A percentile compares a stretch with the other conserved stretches of the same genome.
Conservation (phyloP, 2,329 filamentous ascomycete species). For the Eurotiales sp. region DNA sequence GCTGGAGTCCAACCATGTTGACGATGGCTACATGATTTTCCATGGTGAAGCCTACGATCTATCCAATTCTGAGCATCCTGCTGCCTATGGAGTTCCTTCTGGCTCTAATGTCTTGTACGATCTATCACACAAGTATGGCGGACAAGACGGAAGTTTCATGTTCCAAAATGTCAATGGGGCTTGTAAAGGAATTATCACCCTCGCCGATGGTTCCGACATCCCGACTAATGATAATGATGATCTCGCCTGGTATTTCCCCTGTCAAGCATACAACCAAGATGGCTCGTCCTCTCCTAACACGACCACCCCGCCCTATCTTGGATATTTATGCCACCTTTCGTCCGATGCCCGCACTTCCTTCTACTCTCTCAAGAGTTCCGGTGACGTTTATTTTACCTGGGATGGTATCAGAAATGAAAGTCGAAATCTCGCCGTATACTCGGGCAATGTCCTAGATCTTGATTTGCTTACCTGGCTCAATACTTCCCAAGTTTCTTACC, state of each 20-base stretch:
- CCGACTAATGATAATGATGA: conserved; percentile 70
- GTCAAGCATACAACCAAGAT: conserved; percentile 86
- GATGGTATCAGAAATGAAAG: conserved; percentile 84
- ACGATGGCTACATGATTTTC: conserved; percentile 86
- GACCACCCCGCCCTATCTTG: conserved; percentile 71
- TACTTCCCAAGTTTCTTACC: conserved; percentile 69
- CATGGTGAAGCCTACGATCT: conserved; percentile 89
- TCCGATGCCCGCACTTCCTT: conserved; percentile 65
- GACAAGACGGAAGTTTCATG: conserved; percentile 92
- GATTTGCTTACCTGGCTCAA: conserved; percentile 91
- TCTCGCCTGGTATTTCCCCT: conserved; percentile 96
- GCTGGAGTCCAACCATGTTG: conserved; percentile 78
- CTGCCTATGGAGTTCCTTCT: conserved; percentile 70
- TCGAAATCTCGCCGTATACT: conserved; percentile 91
- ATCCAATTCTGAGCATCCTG: conserved; percentile 70
- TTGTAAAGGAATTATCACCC: conserved; percentile 85
- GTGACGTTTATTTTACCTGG: conserved; percentile 96
- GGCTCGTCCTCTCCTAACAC: conserved; percentile 74
- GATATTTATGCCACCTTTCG: conserved; percentile 86
- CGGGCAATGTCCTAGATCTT: conserved; percentile 86
- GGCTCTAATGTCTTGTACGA: conserved; percentile 82
- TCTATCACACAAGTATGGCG: conserved; percentile 73
- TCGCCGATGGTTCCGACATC: conserved; percentile 67
- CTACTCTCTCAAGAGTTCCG: conserved; percentile 66
- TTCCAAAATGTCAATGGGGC: conserved; percentile 98